Evolutionary conservation across 768 basidiomycete species (phyloP).

Genomic region (Lenzites betulinus): DNA sequence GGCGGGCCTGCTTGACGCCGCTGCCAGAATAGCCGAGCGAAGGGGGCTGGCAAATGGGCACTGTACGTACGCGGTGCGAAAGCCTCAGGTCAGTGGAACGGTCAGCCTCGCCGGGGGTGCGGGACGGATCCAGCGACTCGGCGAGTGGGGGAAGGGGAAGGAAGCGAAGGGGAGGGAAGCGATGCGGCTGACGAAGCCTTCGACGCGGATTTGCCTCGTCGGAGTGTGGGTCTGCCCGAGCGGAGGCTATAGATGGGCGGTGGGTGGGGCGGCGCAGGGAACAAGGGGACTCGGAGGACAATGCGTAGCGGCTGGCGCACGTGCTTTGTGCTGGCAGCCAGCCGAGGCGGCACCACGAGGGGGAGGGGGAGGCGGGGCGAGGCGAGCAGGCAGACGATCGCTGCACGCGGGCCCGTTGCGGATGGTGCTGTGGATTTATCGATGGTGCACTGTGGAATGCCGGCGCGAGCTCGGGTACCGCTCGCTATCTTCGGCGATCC

Average conservation of each 20-base stretch:
- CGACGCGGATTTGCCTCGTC: slow-evolving; percentile 1
- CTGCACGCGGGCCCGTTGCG: no score
- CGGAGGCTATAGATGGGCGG: slow-evolving; percentile 1
- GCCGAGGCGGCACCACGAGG: not conserved
- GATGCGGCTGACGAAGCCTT: slow-evolving; percentile 1
- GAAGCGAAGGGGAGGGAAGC: not conserved
- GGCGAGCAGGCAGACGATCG: no score
- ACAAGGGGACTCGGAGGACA: not conserved
- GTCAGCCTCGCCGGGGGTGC: not conserved
- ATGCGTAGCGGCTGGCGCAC: not conserved
- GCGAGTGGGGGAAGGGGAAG: no score
- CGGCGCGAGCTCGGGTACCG: not conserved
- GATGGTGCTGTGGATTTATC: not conserved
- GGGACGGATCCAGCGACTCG: not conserved
- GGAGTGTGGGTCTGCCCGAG: not conserved
- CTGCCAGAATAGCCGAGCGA: not conserved
- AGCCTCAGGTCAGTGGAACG: no score
- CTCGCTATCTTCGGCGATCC: not conserved
- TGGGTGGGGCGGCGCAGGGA: not conserved
- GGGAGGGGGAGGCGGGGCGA: not conserved
- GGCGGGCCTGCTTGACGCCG: not conserved
- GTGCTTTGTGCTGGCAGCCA: not conserved
- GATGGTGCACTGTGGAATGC: not conserved
- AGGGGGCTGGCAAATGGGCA: no score
- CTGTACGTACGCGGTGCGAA: no score